A percentile compares a stretch with the other conserved stretches of the same genome.
phyloP scores from a whole-genome alignment of 305 asterid species.

The Fraxinus xanthoxyloides region DNA sequence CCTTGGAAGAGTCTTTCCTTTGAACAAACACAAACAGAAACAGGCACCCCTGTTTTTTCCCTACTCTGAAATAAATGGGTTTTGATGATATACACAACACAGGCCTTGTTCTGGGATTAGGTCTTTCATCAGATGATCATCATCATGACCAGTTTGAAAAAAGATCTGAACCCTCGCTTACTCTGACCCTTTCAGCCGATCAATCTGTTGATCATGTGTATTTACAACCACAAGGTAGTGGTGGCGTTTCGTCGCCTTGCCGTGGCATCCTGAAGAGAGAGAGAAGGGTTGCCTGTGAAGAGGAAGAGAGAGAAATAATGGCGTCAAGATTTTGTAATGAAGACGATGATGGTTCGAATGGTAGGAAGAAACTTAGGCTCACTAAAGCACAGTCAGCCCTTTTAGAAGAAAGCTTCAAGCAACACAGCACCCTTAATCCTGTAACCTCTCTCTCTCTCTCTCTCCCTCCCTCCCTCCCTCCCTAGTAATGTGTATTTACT shows the following conservation, averaged over 20 bases:
- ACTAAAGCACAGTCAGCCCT: slow-evolving; percentile 83
- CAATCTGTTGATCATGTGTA: slow-evolving; percentile 21
- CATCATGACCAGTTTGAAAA: neutral
- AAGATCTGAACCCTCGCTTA: slow-evolving; percentile 53
- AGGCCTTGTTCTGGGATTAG: slow-evolving; percentile 69
- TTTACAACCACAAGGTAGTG: slow-evolving; percentile 74
- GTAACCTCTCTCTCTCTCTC: slow-evolving; percentile 30
- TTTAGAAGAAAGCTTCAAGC: slow-evolving; percentile 83
- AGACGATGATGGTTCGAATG: slow-evolving; percentile 77
- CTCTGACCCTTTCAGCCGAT: slow-evolving; percentile 68
- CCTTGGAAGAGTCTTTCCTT: neutral
- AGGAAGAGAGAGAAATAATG: slow-evolving; percentile 55
- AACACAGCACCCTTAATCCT: slow-evolving; percentile 88
- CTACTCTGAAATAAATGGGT: slow-evolving; percentile 42
- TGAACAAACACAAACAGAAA: neutral
- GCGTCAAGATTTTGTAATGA: slow-evolving; percentile 57
- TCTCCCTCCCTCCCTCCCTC: neutral
- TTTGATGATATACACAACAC: slow-evolving; percentile 63
- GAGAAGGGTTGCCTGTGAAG: slow-evolving; percentile 66
- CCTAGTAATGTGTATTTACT: neutral
- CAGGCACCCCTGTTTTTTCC: neutral
- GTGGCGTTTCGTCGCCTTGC: slow-evolving; percentile 65
- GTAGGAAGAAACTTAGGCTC: slow-evolving; percentile 78
- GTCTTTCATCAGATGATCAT: slow-evolving; percentile 43
- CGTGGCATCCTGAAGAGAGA: slow-evolving; percentile 82